Evolutionary conservation across 768 basidiomycete genomes (phyloP).

Genomic region (Sporobolomyces pararoseus): DNA sequence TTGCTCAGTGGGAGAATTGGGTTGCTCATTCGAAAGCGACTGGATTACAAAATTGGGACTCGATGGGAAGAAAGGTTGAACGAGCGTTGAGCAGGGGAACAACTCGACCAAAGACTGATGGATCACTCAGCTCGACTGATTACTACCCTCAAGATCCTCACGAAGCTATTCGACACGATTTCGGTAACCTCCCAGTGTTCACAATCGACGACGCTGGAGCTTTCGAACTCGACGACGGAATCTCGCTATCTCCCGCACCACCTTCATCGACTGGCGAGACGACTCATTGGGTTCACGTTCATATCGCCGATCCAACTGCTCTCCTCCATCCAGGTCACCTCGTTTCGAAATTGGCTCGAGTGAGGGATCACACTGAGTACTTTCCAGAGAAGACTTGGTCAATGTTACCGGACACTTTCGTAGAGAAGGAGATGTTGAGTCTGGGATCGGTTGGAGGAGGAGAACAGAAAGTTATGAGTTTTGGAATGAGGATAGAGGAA

Average conservation of each 20-base stretch:
- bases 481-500: slow-evolving; percentile 67
- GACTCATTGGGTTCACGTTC: slow-evolving; percentile 75
- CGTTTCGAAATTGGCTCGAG: slow-evolving; percentile 60
- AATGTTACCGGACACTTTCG: slow-evolving; percentile 62
- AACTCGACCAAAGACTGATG: background rate
- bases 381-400: slow-evolving; percentile 62
- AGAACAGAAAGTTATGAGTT: slow-evolving; percentile 65
- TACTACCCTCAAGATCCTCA: slow-evolving; percentile 57
- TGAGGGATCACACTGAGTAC: slow-evolving; percentile 60
- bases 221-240: slow-evolving; percentile 86
- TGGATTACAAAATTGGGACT: slow-evolving; percentile 26
- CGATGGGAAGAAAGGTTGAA: background rate
- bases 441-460: slow-evolving; percentile 48
- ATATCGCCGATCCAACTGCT: slow-evolving; percentile 87
- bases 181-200: slow-evolving; percentile 72
- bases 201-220: slow-evolving; percentile 78
- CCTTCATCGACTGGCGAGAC: slow-evolving; percentile 54
- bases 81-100: slow-evolving; percentile 11
- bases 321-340: slow-evolving; percentile 67
- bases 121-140: background rate
- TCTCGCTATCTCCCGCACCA: slow-evolving; percentile 71
- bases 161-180: slow-evolving; percentile 75
- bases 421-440: slow-evolving; percentile 49
- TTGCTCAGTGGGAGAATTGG: slow-evolving; percentile 77
- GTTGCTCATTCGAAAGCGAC: slow-evolving; percentile 53